Conservation (phyloP, 2,329 filamentous ascomycete species). For the Dothideomycetes sp. region DNA sequence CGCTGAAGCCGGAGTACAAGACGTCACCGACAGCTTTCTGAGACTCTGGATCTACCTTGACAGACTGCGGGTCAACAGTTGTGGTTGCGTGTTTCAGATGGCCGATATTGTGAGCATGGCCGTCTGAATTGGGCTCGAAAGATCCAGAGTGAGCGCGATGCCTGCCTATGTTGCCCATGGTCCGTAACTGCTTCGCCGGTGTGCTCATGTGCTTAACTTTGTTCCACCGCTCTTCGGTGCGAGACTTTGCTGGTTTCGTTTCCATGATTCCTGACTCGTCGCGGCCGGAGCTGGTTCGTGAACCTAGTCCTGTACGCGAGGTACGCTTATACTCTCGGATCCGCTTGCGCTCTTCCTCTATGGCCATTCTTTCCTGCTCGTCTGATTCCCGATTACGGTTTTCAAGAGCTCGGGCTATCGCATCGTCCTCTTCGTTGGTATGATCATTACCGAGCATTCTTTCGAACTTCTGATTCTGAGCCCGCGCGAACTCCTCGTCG, state of each 20-base stretch:
- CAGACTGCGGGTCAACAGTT: constrained; percentile 21
- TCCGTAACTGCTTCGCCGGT: constrained; percentile 3
- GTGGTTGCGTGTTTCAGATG: neutral
- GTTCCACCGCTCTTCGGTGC: constrained; percentile 6
- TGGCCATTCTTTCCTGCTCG: constrained; percentile 14
- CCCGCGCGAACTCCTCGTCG: constrained; percentile 76
- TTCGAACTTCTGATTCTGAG: constrained; percentile 33
- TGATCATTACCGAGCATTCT: constrained; percentile 26
- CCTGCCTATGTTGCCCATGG: constrained; percentile 3
- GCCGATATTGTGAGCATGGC: too few species aligned
- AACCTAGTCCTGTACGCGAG: constrained; percentile 7
- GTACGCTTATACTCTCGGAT: constrained; percentile 9
- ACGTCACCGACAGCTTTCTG: constrained; percentile 64
- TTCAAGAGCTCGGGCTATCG: constrained; percentile 32
- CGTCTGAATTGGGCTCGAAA: neutral
- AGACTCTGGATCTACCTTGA: constrained; percentile 52
- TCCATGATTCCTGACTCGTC: constrained; percentile 6
- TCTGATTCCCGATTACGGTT: constrained; percentile 27
- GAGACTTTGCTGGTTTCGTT: constrained; percentile 7
- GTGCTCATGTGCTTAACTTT: constrained; percentile 5
- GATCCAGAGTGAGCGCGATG: neutral
- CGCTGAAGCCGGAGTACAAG: constrained; percentile 75
- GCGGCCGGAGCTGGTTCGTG: constrained; percentile 2
- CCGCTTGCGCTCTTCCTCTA: constrained; percentile 32
- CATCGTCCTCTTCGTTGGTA: constrained; percentile 20